Percentiles rank a stretch among this genome's conserved stretches.
Evolutionary conservation across 164 flowering plant species (phyloP).

Genomic region (Buxus sempervirens): DNA sequence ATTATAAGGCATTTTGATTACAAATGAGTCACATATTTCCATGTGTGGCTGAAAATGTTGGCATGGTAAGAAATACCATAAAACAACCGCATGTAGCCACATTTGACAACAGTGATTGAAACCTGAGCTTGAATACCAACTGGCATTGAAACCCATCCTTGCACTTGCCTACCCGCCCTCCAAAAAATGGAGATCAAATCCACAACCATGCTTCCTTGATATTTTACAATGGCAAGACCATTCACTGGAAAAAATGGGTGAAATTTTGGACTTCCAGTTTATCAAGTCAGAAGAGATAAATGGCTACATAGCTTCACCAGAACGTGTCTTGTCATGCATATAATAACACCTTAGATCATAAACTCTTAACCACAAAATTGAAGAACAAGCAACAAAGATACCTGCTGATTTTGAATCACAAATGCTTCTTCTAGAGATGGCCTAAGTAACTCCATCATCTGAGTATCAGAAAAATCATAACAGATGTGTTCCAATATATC

Average conservation of each 20-base stretch:
- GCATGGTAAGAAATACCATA: too few species aligned
- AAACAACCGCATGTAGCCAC: too few species aligned
- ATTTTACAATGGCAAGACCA: too few species aligned
- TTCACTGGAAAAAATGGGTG: neutral
- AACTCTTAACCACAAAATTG: neutral
- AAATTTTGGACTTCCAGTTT: neutral
- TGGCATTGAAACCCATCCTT: too few species aligned
- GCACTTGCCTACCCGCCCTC: too few species aligned
- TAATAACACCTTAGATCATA: neutral
- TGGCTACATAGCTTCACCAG: neutral
- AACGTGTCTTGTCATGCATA: neutral
- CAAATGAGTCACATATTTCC: too few species aligned
- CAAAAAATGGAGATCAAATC: too few species aligned
- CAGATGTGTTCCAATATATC: conserved; percentile 93
- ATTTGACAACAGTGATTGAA: too few species aligned
- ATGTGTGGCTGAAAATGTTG: too few species aligned
- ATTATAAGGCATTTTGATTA: too few species aligned
- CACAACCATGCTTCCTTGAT: too few species aligned
- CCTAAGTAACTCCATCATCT: conserved; percentile 95
- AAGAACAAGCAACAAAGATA: conserved; percentile 12
- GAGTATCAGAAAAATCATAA: conserved; percentile 77
- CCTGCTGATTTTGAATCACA: conserved; percentile 97
- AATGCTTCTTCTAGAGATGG: conserved; percentile 98
- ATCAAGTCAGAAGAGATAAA: neutral
- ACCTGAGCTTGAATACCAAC: too few species aligned